Conservation (phyloP, 176 grass and related monocot genomes). For the Chloris gayana region DNA sequence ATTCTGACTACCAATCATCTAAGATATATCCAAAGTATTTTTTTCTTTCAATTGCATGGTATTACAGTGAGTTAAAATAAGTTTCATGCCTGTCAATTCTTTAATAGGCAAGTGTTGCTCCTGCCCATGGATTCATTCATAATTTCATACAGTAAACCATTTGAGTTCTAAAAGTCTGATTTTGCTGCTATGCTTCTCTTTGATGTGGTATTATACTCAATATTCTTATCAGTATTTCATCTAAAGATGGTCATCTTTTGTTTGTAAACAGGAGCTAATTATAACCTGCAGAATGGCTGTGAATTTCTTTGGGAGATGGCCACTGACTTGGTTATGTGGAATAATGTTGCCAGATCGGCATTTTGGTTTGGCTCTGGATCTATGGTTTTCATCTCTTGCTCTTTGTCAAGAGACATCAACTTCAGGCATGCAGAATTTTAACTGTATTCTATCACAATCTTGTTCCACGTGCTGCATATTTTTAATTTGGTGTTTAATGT, state of each 20-base stretch:
- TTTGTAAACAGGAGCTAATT: constrained; percentile 7
- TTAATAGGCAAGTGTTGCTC: neutral
- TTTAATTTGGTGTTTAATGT: neutral
- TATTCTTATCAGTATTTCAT: neutral
- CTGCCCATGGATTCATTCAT: neutral
- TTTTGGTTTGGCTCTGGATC: constrained; percentile 78
- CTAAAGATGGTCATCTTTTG: neutral
- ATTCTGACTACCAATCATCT: neutral
- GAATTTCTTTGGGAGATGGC: constrained; percentile 43
- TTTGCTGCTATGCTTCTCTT: neutral
- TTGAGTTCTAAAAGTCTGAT: neutral
- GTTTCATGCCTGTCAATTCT: neutral
- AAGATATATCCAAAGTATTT: neutral
- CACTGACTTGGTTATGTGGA: constrained; percentile 77
- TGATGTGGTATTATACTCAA: neutral
- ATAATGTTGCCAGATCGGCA: constrained; percentile 61
- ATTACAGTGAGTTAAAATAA: neutral
- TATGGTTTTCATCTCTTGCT: constrained; percentile 66
- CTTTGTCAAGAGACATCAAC: constrained; percentile 56
- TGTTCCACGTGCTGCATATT: constrained; percentile 1
- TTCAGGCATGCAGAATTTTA: constrained; percentile 53
- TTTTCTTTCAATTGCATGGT: neutral
- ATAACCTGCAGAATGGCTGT: constrained; percentile 17
- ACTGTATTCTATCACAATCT: constrained; percentile 12
- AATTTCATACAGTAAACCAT: neutral